phyloP scores from a whole-genome alignment of 148 eudicot species.

The Heliosperma pusillum region DNA sequence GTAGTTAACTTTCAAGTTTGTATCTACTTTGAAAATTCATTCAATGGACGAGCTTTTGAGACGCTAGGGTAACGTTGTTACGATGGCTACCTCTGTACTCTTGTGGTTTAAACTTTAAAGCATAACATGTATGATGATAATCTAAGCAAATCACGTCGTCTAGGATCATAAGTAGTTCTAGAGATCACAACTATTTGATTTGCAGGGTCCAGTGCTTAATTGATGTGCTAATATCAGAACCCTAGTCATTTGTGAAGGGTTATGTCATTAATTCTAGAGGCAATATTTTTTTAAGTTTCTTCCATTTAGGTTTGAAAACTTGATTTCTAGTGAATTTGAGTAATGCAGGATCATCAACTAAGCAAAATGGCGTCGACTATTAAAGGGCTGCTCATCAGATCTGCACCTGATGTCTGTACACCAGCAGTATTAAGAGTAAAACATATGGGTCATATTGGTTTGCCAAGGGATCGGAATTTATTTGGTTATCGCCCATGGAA shows the following conservation, averaged over 20 bases:
- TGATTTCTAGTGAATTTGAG: neutral
- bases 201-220: neutral
- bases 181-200: too few relatives aligned
- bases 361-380: slow-evolving; percentile 39
- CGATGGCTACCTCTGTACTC: neutral
- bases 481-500: slow-evolving; percentile 22
- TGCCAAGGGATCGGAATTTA: slow-evolving; percentile 24
- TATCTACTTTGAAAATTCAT: too few relatives aligned
- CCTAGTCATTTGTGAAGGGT: neutral
- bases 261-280: too few relatives aligned
- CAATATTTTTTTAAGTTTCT: too few relatives aligned
- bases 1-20: neutral
- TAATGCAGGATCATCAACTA: slow-evolving; percentile 15
- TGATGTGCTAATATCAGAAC: too few relatives aligned
- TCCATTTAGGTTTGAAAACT: too few relatives aligned
- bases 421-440: slow-evolving; percentile 34
- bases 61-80: too few relatives aligned
- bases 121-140: neutral
- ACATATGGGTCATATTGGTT: slow-evolving; percentile 33
- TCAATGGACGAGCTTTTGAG: too few relatives aligned
- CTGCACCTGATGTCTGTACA: slow-evolving; percentile 30
- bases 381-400: slow-evolving; percentile 35
- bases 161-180: neutral
- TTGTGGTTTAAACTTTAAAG: neutral
- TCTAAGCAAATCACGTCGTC: neutral